Evolutionary conservation across 495 filamentous ascomycete species (phyloP).

Genomic region (Talaromyces wortmannii): DNA sequence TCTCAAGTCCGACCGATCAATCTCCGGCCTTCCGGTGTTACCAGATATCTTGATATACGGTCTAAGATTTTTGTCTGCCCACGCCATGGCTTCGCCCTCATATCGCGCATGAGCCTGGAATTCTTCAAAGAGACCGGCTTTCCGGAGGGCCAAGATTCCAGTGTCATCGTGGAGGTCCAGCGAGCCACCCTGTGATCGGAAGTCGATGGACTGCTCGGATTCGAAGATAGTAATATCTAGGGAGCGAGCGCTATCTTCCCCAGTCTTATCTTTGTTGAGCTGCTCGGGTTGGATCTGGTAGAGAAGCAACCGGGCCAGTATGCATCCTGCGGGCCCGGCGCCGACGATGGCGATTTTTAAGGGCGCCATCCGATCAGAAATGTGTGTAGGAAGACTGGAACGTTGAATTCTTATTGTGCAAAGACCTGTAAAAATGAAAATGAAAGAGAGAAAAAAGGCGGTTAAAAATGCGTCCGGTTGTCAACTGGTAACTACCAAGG

Average conservation of each 20-base stretch:
- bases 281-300: not conserved
- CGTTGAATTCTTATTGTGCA: too few species aligned
- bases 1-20: slow-evolving; percentile 19
- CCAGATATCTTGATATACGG: slow-evolving; percentile 7
- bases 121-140: slow-evolving; percentile 39
- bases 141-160: slow-evolving; percentile 43
- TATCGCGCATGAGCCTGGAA: slow-evolving; percentile 40
- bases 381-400: too few species aligned
- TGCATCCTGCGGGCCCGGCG: not conserved
- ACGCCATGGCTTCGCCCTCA: slow-evolving; percentile 28
- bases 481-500: too few species aligned
- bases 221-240: slow-evolving; percentile 39
- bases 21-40: slow-evolving; percentile 16
- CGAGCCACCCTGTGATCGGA: slow-evolving; percentile 40
- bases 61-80: slow-evolving; percentile 11
- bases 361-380: not conserved
- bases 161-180: slow-evolving; percentile 49
- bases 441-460: too few species aligned
- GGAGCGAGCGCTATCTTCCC: too few species aligned
- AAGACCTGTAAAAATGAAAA: too few species aligned
- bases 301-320: not conserved
- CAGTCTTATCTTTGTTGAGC: not conserved
- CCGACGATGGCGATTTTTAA: not conserved
- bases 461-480: too few species aligned
- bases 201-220: slow-evolving; percentile 21